These are phyloP conservation scores for Phytophthora fragariaefolia DNA, from an alignment of 352 stramenopile species.

Conservation along the genomic window DNA sequence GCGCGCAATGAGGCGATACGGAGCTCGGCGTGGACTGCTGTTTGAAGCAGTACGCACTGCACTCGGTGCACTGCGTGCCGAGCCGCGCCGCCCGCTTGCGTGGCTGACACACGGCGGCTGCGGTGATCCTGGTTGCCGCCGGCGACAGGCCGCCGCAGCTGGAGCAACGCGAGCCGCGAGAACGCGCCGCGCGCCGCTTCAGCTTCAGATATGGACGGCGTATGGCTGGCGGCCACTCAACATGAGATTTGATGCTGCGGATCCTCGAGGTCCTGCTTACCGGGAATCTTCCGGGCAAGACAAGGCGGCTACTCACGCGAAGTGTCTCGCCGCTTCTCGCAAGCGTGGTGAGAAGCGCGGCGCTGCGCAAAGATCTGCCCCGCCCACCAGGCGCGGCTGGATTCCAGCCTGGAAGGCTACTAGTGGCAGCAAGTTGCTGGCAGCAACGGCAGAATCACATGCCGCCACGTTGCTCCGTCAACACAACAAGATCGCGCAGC, in stretches of 20 bases:
- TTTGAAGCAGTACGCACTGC: not conserved
- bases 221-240: not conserved
- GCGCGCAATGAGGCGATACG: not conserved
- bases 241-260: not conserved
- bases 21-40: not conserved
- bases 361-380: too few species aligned
- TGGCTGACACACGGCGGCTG: not conserved
- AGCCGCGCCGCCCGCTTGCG: not conserved
- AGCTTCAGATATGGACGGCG: conserved; percentile 23
- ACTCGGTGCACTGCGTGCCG: too few species aligned
- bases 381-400: too few species aligned
- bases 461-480: not conserved
- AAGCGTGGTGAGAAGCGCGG: too few species aligned
- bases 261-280: not conserved
- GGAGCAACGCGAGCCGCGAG: not conserved
- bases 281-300: not conserved
- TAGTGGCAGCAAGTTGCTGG: not conserved
- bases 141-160: not conserved
- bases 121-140: too few species aligned
- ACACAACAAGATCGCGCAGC: not conserved
- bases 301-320: not conserved
- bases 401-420: too few species aligned
- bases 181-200: conserved; percentile 16
- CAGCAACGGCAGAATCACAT: not conserved
- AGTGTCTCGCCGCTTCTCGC: too few species aligned